Evolutionary conservation across 306 rosid species (phyloP).

Genomic region (Cucumis cinereus): DNA sequence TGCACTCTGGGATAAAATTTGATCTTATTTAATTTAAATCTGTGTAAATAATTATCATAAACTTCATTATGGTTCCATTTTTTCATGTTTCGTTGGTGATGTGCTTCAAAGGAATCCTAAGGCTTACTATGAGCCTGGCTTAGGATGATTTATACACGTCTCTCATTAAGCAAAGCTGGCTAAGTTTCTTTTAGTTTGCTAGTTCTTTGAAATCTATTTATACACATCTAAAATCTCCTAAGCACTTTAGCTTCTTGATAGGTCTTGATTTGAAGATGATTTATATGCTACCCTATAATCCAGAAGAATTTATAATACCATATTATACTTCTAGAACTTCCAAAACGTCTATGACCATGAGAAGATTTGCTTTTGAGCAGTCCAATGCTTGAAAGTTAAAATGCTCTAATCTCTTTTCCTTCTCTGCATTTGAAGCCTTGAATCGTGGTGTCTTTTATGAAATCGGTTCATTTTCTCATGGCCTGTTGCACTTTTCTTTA

Average conservation of each 20-base stretch:
- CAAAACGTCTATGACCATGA: neutral
- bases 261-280: neutral
- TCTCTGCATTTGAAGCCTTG: neutral
- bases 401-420: neutral
- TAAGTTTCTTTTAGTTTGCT: neutral
- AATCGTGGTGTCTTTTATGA: neutral
- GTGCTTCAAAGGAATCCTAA: neutral
- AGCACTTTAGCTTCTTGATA: neutral
- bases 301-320: neutral
- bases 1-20: neutral
- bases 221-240: neutral
- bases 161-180: neutral
- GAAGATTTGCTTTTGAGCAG: neutral
- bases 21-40: too few relatives aligned
- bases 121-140: neutral
- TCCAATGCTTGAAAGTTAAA: neutral
- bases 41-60: neutral
- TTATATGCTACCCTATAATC: neutral
- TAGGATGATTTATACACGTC: neutral
- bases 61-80: neutral
- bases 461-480: neutral
- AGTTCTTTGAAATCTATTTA: neutral
- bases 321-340: neutral
- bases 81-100: neutral
- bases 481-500: neutral